Conservation (phyloP, 2,329 filamentous ascomycete species). For the Trichoderma breve region DNA sequence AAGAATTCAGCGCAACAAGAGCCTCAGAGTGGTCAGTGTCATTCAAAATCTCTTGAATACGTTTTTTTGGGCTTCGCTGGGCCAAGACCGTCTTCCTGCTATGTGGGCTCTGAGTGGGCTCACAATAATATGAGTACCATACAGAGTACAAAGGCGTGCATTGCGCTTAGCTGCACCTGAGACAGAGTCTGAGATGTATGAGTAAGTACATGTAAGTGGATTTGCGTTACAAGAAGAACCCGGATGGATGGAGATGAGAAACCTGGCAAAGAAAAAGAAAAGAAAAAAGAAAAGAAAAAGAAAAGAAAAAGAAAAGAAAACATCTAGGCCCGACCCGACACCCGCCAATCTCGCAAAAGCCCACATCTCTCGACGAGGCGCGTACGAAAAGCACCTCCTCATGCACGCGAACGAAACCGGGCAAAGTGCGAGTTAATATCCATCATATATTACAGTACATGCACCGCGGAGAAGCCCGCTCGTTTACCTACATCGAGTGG, state of each 20-base stretch:
- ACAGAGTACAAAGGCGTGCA: not conserved
- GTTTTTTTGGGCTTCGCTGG: not conserved
- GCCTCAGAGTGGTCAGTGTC: conserved; percentile 9
- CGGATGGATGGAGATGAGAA: not conserved
- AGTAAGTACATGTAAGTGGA: not conserved
- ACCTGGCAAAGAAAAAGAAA: not conserved
- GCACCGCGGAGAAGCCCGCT: not conserved
- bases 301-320: not conserved
- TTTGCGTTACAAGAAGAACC: not conserved
- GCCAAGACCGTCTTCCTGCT: not conserved
- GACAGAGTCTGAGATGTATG: not conserved
- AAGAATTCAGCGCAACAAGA: conserved; percentile 12
- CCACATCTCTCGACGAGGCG: conserved; percentile 7
- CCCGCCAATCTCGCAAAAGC: not conserved
- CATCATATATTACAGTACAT: not conserved
- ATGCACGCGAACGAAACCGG: not conserved
- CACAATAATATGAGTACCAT: too few species aligned
- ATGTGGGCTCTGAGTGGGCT: not conserved
- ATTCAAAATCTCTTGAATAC: not conserved
- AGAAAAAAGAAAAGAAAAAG: not conserved
- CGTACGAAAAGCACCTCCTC: not conserved
- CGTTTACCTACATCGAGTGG: not conserved
- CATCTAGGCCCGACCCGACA: too few species aligned
- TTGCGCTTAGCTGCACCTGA: not conserved
- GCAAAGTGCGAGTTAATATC: not conserved